Percentiles rank a stretch among this genome's conserved stretches.
Evolutionary conservation across 805 yeast species (phyloP).

Genomic region (Kregervanrija delftensis): DNA sequence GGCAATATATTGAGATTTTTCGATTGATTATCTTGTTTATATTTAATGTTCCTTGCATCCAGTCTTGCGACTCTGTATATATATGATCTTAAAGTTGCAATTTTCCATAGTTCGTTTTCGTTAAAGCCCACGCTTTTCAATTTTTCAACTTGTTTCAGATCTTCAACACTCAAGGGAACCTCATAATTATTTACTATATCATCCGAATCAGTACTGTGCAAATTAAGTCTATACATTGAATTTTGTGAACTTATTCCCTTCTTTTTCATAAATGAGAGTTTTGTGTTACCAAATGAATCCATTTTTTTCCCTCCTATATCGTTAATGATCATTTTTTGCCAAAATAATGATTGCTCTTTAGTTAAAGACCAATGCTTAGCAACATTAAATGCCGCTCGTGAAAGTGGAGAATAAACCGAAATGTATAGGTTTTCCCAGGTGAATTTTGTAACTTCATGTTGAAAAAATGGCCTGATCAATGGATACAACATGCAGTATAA

Average conservation of each 20-base stretch:
- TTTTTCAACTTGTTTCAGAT: slow-evolving; percentile 65
- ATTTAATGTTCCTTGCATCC: not conserved
- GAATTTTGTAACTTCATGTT: slow-evolving; percentile 67
- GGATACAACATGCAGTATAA: slow-evolving; percentile 80
- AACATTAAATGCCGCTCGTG: slow-evolving; percentile 57
- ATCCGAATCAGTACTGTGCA: slow-evolving; percentile 22
- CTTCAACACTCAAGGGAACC: slow-evolving; percentile 55
- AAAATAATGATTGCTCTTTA: slow-evolving; percentile 65
- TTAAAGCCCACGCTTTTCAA: slow-evolving; percentile 66
- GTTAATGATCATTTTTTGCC: slow-evolving; percentile 46
- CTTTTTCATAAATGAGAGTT: slow-evolving; percentile 28
- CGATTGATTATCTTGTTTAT: not conserved
- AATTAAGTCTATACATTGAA: slow-evolving; percentile 14
- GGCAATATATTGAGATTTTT: slow-evolving; percentile 32
- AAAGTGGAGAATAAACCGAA: slow-evolving; percentile 59
- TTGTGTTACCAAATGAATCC: slow-evolving; percentile 42
- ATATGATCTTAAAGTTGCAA: slow-evolving; percentile 63
- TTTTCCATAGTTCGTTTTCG: slow-evolving; percentile 76
- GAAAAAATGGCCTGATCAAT: slow-evolving; percentile 64
- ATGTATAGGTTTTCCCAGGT: slow-evolving; percentile 60
- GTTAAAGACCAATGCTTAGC: slow-evolving; percentile 66
- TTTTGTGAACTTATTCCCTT: slow-evolving; percentile 4
- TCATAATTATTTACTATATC: slow-evolving; percentile 35
- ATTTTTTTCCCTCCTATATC: slow-evolving; percentile 11
- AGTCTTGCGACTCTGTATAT: slow-evolving; percentile 50